Conservation (phyloP, 371 early-diverging fungal genomes). For the Rhizomucor pusillus region DNA sequence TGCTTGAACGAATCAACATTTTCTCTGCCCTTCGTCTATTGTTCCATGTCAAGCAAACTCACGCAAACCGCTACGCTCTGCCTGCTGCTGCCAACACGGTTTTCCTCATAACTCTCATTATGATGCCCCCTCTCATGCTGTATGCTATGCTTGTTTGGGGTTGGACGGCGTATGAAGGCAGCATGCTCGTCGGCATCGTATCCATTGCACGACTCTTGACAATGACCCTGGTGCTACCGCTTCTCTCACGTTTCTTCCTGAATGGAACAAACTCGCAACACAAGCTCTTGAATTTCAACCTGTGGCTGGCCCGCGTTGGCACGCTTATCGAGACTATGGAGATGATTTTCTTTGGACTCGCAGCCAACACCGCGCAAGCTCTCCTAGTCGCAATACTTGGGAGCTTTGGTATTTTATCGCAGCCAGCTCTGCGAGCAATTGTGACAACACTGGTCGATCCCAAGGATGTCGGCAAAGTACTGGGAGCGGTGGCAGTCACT, state of each 20-base stretch:
- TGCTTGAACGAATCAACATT: constrained; percentile 28
- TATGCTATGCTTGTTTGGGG: constrained; percentile 45
- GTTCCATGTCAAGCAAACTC: constrained; percentile 10
- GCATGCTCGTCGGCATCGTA: constrained; percentile 31
- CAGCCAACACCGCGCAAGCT: constrained; percentile 19
- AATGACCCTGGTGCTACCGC: constrained; percentile 26
- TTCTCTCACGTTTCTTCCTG: constrained; percentile 21
- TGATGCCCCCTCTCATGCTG: constrained; percentile 32
- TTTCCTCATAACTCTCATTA: constrained; percentile 22
- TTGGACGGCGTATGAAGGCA: constrained; percentile 49
- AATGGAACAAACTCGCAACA: neutral
- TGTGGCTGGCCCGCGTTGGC: constrained; percentile 48
- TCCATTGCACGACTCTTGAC: constrained; percentile 17
- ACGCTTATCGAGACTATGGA: constrained; percentile 25
- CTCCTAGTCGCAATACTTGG: constrained; percentile 33
- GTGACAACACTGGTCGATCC: constrained; percentile 43
- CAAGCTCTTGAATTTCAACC: constrained; percentile 29
- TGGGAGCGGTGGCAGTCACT: constrained; percentile 47
- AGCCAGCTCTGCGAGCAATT: constrained; percentile 46
- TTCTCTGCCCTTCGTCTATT: constrained; percentile 33
- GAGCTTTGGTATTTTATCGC: constrained; percentile 29
- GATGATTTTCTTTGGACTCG: constrained; percentile 25
- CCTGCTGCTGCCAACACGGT: constrained; percentile 22
- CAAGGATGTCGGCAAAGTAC: constrained; percentile 44
- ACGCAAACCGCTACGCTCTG: constrained; percentile 24